A percentile compares a stretch with the other conserved stretches of the same genome.
phyloP scores from a whole-genome alignment of 148 eudicot species.

The Arbutus unedo region DNA sequence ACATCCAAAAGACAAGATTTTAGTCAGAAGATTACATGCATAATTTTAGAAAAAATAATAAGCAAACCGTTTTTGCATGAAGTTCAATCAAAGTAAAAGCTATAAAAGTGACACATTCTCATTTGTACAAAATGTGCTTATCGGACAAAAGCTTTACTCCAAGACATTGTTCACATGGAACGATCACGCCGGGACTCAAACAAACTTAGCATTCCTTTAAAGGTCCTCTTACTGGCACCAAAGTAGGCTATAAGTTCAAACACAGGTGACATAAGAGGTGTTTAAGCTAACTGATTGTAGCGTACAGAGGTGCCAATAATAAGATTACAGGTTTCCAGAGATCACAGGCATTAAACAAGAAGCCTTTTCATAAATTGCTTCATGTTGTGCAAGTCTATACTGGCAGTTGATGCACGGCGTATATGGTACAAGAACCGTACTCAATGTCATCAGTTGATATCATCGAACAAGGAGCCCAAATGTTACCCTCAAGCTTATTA shows the following conservation, averaged over 20 bases:
- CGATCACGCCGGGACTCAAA: not conserved
- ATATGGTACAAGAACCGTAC: not conserved
- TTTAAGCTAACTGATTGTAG: not conserved
- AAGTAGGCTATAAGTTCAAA: not conserved
- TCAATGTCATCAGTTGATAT: not conserved
- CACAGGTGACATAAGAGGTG: not conserved
- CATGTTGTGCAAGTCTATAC: not conserved
- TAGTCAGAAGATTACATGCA: not conserved
- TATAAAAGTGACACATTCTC: not conserved
- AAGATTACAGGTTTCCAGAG: not conserved
- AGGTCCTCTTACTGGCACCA: not conserved
- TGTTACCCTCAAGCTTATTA: not conserved
- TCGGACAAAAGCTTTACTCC: not conserved
- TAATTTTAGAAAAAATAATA: not conserved
- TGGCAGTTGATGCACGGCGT: not conserved
- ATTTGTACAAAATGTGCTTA: not conserved
- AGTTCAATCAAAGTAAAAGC: not conserved
- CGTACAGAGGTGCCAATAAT: not conserved
- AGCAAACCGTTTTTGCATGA: not conserved
- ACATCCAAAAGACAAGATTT: not conserved
- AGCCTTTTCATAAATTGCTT: not conserved
- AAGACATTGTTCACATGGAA: not conserved
- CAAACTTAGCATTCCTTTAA: not conserved
- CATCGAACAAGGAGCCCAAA: not conserved
- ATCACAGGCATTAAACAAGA: not conserved